A percentile compares a stretch with the other conserved stretches of the same genome.
phyloP scores from a whole-genome alignment of 306 rosid genomes.

The Trifolium repens region DNA sequence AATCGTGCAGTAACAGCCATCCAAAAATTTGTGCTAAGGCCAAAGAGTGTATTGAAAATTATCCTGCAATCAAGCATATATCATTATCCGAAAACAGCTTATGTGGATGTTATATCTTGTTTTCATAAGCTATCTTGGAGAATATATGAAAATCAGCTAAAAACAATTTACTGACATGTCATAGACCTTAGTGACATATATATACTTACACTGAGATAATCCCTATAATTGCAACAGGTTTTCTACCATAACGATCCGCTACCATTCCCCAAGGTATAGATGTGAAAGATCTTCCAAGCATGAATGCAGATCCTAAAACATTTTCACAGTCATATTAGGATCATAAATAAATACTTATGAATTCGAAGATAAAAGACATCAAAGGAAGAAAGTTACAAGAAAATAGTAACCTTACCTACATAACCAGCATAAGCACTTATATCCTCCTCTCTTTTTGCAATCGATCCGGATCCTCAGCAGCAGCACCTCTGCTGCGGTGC shows the following conservation, averaged over 20 bases:
- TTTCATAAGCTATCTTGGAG: no score
- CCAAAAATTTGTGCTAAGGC: not conserved
- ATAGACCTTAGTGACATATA: not conserved
- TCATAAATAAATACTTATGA: not conserved
- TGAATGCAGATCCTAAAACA: slow-evolving; percentile 71
- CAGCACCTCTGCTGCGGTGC: no score
- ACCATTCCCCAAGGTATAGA: slow-evolving; percentile 75
- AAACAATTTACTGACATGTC: no score
- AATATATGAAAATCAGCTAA: no score
- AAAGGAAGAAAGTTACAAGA: slow-evolving; percentile 2
- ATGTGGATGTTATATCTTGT: no score
- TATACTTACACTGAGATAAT: slow-evolving; percentile 56
- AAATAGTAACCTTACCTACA: slow-evolving; percentile 57
- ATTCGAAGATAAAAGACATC: not conserved
- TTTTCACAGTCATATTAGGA: slow-evolving; percentile 1
- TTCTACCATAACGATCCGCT: slow-evolving; percentile 88
- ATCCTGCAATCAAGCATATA: no score
- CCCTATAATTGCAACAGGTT: slow-evolving; percentile 72
- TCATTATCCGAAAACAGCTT: not conserved
- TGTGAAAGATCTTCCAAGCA: slow-evolving; percentile 81
- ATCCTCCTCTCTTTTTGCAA: slow-evolving; percentile 73
- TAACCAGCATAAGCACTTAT: slow-evolving; percentile 78
- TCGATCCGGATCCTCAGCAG: no score
- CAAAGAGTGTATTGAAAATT: not conserved
- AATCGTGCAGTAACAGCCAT: slow-evolving; percentile 59